Conservation (phyloP, 225 moss, liverwort and hornwort species). For the Sphagnum contortum region DNA sequence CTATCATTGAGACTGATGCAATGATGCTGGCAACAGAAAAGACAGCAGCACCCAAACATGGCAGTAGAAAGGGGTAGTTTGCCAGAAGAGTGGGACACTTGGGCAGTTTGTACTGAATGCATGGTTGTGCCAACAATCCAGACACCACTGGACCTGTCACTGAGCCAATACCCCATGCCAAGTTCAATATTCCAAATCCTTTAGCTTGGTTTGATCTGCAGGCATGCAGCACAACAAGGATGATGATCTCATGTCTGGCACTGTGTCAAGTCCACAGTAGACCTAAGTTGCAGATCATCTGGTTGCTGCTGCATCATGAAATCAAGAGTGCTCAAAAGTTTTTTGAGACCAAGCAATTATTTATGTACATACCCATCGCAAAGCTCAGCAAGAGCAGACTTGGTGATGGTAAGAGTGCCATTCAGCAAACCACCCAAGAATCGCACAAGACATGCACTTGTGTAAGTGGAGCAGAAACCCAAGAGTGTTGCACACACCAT, state of each 20-base stretch:
- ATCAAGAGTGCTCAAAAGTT: too few relatives aligned
- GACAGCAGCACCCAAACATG: slow-evolving; percentile 60
- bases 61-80: slow-evolving; percentile 65
- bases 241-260: too few relatives aligned
- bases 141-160: slow-evolving; percentile 66
- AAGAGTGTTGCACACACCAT: slow-evolving; percentile 52
- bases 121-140: slow-evolving; percentile 68
- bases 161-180: slow-evolving; percentile 83
- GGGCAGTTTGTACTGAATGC: slow-evolving; percentile 42
- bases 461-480: slow-evolving; percentile 57
- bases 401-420: slow-evolving; percentile 69
- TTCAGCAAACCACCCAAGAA: slow-evolving; percentile 81
- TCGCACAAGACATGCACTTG: slow-evolving; percentile 53
- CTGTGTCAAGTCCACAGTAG: too few relatives aligned
- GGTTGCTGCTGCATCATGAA: too few relatives aligned
- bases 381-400: slow-evolving; percentile 67
- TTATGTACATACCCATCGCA: slow-evolving; percentile 54
- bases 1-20: slow-evolving; percentile 42
- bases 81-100: slow-evolving; percentile 40
- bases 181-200: slow-evolving; percentile 75
- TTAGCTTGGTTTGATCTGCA: slow-evolving; percentile 86
- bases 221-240: background rate
- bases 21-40: slow-evolving; percentile 43
- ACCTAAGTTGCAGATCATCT: too few relatives aligned
- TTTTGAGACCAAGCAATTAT: too few relatives aligned